Evolutionary conservation across 1,139 yeast species (phyloP).

Genomic region (Kodamaea arcana): DNA sequence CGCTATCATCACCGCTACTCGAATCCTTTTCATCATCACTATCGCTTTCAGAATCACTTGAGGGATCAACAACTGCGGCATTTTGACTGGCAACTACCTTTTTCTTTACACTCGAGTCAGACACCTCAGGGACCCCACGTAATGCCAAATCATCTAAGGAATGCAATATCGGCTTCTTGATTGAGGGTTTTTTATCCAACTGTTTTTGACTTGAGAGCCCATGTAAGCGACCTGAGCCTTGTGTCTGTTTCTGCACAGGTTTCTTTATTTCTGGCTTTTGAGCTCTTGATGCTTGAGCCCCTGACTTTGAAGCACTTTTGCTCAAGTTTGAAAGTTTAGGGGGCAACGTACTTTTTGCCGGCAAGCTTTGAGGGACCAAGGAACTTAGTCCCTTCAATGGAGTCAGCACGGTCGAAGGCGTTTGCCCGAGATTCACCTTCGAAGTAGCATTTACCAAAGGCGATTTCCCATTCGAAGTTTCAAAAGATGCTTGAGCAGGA

Average conservation of each 20-base stretch:
- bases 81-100: not conserved
- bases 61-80: slow-evolving; percentile 1
- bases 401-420: not conserved
- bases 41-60: slow-evolving; percentile 6
- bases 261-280: slow-evolving; percentile 1
- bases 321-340: slow-evolving; percentile 4
- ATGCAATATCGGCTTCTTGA: slow-evolving; percentile 33
- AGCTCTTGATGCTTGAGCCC: not conserved
- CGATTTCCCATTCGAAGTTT: too few relatives aligned
- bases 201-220: too few relatives aligned
- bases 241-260: not conserved
- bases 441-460: too few relatives aligned
- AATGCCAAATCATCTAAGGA: slow-evolving; percentile 55
- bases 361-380: slow-evolving; percentile 5
- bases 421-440: too few relatives aligned
- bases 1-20: slow-evolving; percentile 13
- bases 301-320: slow-evolving; percentile 5
- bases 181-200: slow-evolving; percentile 13
- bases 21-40: slow-evolving; percentile 13
- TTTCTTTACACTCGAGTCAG: slow-evolving; percentile 25
- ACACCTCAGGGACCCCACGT: slow-evolving; percentile 62
- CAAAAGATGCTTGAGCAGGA: too few relatives aligned
- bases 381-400: not conserved
- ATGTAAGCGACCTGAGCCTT: too few relatives aligned
- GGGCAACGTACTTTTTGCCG: slow-evolving; percentile 2